phyloP scores from a whole-genome alignment of 164 flowering plant species.

The Tetracentron sinense region DNA sequence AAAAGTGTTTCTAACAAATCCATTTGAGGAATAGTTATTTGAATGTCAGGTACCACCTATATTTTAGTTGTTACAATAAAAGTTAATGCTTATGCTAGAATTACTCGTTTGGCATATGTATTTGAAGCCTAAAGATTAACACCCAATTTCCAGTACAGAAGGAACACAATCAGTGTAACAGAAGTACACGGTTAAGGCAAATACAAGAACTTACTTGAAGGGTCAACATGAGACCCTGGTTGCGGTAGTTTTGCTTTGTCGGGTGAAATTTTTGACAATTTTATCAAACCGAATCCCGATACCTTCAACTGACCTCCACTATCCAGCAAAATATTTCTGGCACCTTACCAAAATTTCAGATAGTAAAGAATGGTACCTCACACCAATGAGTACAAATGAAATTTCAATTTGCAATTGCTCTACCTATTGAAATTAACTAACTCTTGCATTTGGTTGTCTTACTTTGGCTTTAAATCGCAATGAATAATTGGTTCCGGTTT shows the following conservation, averaged over 20 bases:
- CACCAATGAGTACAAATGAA: conserved; percentile 18
- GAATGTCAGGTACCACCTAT: no score
- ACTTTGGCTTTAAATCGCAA: conserved; percentile 95
- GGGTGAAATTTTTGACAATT: conserved; percentile 60
- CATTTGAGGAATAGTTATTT: neutral
- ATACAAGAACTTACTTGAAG: conserved; percentile 57
- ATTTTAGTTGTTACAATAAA: neutral
- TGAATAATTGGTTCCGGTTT: conserved; percentile 93
- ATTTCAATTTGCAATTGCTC: conserved; percentile 4
- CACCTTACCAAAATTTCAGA: conserved; percentile 90
- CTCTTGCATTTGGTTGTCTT: conserved; percentile 58
- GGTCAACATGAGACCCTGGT: conserved; percentile 35
- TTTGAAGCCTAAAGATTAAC: neutral
- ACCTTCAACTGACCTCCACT: conserved; percentile 87
- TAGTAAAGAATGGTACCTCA: conserved; percentile 57
- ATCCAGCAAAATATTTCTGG: conserved; percentile 99
- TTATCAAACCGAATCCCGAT: conserved; percentile 81
- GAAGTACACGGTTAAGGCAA: neutral
- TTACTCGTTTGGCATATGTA: neutral
- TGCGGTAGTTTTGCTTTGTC: conserved; percentile 60
- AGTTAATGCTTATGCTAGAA: neutral
- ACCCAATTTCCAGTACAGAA: no score
- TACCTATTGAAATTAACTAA: conserved; percentile 16
- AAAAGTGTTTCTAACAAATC: no score
- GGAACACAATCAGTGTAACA: neutral